A percentile compares a stretch with the other conserved stretches of the same genome.
Conservation (phyloP, 2,329 filamentous ascomycete genomes). For the Clathrospora elynae region DNA sequence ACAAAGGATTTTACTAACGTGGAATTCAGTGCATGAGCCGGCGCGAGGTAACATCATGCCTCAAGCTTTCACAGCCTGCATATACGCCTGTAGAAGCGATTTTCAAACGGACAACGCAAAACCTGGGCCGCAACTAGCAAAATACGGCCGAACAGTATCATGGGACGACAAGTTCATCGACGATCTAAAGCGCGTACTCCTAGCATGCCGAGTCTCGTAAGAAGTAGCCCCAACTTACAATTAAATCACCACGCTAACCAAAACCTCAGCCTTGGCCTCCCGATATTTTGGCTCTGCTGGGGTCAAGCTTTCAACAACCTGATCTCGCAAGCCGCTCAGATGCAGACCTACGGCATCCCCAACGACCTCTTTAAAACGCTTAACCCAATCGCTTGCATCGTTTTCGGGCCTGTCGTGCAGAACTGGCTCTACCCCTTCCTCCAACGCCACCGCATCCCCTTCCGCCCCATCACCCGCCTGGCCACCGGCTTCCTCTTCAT, state of each 20-base stretch:
- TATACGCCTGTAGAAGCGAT: conserved; percentile 15
- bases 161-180: conserved; percentile 28
- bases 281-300: too few species aligned
- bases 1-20: not conserved
- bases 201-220: conserved; percentile 29
- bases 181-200: conserved; percentile 26
- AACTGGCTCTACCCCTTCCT: conserved; percentile 24
- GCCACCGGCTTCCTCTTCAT: conserved; percentile 24
- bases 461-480: conserved; percentile 32
- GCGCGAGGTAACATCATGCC: conserved; percentile 7
- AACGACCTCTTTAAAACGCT: conserved; percentile 38
- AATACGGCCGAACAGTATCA: conserved; percentile 9
- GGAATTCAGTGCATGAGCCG: conserved; percentile 1
- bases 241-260: too few species aligned
- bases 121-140: conserved; percentile 12
- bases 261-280: too few species aligned
- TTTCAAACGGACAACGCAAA: conserved; percentile 23
- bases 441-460: conserved; percentile 15
- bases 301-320: conserved; percentile 33
- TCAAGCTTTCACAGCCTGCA: conserved; percentile 1
- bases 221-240: too few species aligned
- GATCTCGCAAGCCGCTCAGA: conserved; percentile 38
- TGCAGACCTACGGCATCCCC: conserved; percentile 32
- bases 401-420: conserved; percentile 32
- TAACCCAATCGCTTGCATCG: conserved; percentile 24